Evolutionary conservation across 768 basidiomycete species (phyloP).

Genomic region (Suillus sp.): DNA sequence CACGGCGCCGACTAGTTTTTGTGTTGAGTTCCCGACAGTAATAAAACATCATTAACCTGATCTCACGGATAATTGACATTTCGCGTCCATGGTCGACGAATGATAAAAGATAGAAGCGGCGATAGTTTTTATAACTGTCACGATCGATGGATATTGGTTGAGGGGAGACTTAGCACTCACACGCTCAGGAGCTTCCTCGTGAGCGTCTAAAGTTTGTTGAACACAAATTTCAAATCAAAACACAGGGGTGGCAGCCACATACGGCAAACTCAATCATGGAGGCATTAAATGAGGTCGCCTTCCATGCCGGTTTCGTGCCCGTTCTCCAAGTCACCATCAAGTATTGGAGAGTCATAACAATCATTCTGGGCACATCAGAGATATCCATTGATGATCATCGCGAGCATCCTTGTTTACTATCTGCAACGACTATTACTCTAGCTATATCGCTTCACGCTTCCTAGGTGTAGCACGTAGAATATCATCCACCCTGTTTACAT

Average conservation of each 20-base stretch:
- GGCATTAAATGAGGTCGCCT: too few species aligned
- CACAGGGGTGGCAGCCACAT: neutral
- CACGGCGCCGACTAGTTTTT: neutral
- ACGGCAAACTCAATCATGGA: neutral
- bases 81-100: neutral
- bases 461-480: conserved; percentile 88
- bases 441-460: conserved; percentile 76
- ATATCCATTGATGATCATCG: neutral
- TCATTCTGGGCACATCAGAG: neutral
- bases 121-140: neutral
- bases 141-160: neutral
- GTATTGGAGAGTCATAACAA: neutral
- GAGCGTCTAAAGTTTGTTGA: neutral
- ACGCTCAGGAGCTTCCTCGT: neutral
- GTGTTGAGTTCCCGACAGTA: neutral
- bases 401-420: neutral
- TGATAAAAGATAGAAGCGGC: neutral
- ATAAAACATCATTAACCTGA: neutral
- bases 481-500: conserved; percentile 74
- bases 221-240: neutral
- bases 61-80: neutral
- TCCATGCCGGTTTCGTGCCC: too few species aligned
- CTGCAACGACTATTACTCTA: neutral
- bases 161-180: neutral
- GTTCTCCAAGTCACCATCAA: too few species aligned